Conservation (phyloP, 73 alveolate genomes). For the Tetrahymena malaccensis region DNA sequence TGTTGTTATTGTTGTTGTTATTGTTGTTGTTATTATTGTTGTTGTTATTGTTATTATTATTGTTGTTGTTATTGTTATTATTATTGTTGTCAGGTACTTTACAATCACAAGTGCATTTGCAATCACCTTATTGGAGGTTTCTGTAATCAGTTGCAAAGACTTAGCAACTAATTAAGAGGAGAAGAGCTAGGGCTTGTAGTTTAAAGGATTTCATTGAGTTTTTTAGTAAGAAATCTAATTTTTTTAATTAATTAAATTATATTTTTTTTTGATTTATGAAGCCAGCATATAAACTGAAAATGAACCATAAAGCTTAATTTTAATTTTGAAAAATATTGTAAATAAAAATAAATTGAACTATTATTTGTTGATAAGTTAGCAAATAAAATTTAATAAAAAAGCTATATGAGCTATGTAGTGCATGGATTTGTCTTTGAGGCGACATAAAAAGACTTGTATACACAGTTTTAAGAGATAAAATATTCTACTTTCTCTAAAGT, state of each 20-base stretch:
- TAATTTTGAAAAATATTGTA: no score
- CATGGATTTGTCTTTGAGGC: background rate
- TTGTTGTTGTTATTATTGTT: background rate
- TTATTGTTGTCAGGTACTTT: background rate
- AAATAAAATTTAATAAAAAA: no score
- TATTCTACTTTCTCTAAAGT: background rate
- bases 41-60: background rate
- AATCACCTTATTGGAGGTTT: background rate
- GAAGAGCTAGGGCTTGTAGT: background rate
- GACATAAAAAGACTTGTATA: no score
- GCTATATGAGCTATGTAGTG: no score
- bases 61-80: background rate
- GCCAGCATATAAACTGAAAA: background rate
- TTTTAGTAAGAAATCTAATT: no score
- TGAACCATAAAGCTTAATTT: no score
- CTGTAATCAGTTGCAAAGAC: background rate
- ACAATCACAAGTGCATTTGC: background rate
- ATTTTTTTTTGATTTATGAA: background rate
- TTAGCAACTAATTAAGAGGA: background rate
- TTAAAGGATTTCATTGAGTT: background rate
- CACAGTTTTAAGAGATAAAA: no score
- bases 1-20: background rate
- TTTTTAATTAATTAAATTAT: no score
- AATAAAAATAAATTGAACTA: no score
- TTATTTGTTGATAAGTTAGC: no score